Conservation (phyloP, 1,139 yeast species). For the Yarrowia galli region DNA sequence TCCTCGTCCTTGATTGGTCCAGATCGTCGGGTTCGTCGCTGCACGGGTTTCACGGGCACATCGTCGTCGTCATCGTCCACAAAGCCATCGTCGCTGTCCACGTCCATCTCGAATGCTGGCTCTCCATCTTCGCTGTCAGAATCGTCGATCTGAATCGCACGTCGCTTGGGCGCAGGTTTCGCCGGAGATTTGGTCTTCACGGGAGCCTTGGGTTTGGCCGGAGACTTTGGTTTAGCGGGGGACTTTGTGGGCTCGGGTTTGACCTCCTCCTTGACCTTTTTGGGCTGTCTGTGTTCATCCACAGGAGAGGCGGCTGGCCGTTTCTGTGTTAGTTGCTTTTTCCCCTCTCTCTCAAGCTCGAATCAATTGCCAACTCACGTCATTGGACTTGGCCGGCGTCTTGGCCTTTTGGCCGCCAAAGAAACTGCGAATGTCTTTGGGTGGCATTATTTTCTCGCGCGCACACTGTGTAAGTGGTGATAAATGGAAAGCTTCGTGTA, state of each 20-base stretch:
- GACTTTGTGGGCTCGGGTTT: slow-evolving; percentile 10
- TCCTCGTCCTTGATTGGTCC: slow-evolving; percentile 33
- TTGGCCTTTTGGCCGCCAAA: slow-evolving; percentile 30
- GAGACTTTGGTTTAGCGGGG: slow-evolving; percentile 5
- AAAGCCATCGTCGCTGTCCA: slow-evolving; percentile 29
- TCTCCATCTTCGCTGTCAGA: slow-evolving; percentile 7
- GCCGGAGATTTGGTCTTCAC: slow-evolving; percentile 4
- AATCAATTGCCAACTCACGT: slow-evolving; percentile 23
- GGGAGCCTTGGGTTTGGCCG: slow-evolving; percentile 4
- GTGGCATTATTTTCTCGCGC: slow-evolving; percentile 16
- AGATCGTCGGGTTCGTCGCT: slow-evolving; percentile 25
- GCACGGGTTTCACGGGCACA: slow-evolving; percentile 13
- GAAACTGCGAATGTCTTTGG: slow-evolving; percentile 38
- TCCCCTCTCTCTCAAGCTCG: no score
- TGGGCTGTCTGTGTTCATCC: slow-evolving; percentile 1
- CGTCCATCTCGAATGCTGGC: neutral
- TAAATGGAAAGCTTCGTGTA: slow-evolving; percentile 32
- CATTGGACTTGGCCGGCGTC: slow-evolving; percentile 9
- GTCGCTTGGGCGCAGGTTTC: slow-evolving; percentile 8
- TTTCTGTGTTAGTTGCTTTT: slow-evolving; percentile 19
- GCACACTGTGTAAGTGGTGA: neutral
- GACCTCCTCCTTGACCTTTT: slow-evolving; percentile 2
- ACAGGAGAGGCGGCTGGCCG: slow-evolving; percentile 17
- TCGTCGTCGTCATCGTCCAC: slow-evolving; percentile 25
- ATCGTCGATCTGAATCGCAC: slow-evolving; percentile 15